These are phyloP conservation scores for Tetradesmus obliquus DNA, from an alignment of 139 green algal genomes.

Conservation along the genomic window DNA sequence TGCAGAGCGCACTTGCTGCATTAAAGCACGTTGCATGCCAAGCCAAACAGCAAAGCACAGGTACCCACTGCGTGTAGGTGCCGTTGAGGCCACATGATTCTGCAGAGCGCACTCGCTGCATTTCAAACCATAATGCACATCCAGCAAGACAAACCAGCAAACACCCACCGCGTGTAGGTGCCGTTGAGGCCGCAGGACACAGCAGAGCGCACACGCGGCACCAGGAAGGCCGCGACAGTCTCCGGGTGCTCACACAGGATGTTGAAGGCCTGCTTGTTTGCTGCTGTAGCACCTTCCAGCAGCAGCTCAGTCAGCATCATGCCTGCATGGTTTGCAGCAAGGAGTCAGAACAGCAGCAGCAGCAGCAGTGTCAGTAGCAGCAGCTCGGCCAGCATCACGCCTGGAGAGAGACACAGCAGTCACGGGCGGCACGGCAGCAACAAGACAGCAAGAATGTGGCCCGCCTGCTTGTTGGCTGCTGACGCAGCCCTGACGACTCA, in stretches of 20 bases:
- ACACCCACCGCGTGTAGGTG: constrained; percentile 51
- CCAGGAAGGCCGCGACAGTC: constrained; percentile 85
- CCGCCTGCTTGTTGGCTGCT: no score
- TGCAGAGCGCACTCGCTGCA: constrained; percentile 70
- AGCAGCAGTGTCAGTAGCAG: neutral
- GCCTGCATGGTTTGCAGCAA: constrained; percentile 57
- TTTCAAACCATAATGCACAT: no score
- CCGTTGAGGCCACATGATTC: constrained; percentile 52
- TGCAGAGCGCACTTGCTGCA: no score
- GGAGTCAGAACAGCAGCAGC: neutral
- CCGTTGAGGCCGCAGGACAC: constrained; percentile 54
- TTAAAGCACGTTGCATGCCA: no score
- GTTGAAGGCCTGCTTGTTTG: constrained; percentile 91
- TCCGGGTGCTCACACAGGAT: constrained; percentile 93
- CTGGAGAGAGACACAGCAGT: neutral
- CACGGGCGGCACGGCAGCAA: neutral
- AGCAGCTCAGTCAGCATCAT: constrained; percentile 95
- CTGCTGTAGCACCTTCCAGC: constrained; percentile 74
- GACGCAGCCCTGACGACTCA: neutral
- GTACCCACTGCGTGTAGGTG: constrained; percentile 51
- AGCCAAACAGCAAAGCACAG: no score
- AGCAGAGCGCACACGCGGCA: constrained; percentile 75
- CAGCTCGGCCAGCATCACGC: constrained; percentile 43
- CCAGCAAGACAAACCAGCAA: no score
- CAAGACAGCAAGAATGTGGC: no score